Conservation (phyloP, 169 alveolate genomes). For the Plasmodium gonderi region DNA sequence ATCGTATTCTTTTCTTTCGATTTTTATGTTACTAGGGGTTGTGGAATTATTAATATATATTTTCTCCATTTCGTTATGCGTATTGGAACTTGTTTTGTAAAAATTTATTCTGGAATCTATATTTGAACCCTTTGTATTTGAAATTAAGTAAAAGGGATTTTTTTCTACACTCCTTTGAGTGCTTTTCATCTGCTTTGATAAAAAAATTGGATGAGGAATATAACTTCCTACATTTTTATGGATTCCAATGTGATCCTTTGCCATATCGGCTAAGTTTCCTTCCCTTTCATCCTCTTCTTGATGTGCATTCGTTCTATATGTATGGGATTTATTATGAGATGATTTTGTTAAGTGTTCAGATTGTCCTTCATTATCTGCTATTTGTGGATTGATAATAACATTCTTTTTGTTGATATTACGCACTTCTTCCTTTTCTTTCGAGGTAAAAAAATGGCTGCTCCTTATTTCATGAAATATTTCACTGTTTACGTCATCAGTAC, state of each 20-base stretch:
- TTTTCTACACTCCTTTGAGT: neutral
- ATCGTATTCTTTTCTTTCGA: neutral
- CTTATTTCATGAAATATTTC: neutral
- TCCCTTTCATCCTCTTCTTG: neutral
- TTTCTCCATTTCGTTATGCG: neutral
- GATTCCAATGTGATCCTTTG: neutral
- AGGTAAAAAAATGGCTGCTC: neutral
- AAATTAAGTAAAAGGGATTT: constrained; percentile 21
- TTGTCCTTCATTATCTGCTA: neutral
- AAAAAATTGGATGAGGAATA: neutral
- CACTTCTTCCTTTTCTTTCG: neutral
- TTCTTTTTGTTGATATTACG: neutral
- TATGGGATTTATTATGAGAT: neutral
- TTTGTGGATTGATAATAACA: neutral
- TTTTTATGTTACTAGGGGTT: neutral
- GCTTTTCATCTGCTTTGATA: neutral
- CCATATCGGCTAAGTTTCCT: neutral
- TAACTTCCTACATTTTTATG: neutral
- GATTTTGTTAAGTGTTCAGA: neutral
- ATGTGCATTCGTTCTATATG: neutral
- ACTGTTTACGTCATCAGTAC: neutral
- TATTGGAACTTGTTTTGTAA: neutral
- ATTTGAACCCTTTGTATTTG: neutral
- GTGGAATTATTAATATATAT: neutral
- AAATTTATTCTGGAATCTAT: neutral